Evolutionary conservation across 345 rosid species (phyloP), one percentile per base, ranked within the genome.

Genomic region (Mangifera indica): DNA sequence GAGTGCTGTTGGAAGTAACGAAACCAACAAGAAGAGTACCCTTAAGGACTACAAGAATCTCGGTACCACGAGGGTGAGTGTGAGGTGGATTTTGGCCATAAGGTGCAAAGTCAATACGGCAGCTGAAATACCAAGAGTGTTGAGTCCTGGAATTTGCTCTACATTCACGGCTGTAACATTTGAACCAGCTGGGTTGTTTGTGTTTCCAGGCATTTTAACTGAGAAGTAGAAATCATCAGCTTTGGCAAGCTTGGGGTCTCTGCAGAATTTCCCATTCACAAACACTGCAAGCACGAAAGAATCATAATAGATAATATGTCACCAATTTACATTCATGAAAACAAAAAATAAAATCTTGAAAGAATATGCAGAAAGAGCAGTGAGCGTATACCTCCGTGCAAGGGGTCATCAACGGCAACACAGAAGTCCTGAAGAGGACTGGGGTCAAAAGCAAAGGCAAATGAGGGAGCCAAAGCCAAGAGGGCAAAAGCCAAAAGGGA

Each of bases 101-200:
- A 3, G 76, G 79, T 21, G 70, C 82, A 55, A 22, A 75, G 75
- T 79, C 82, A 5, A 79, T 37, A 26, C 82, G 74, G 15, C 79
- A n/a, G 72, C 9, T 2, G 79, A 66, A 21, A 34, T 34, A 5
- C 40, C 40, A 34, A 34, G 40, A 34, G 6, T 34, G 40, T 34
- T 34, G 40, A 34, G 82, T n/a, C 82, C 79, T 10, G 73, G 59
- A 4, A 79, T 29, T 32, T 60, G 54, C 0, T 68, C 70, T 5
- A 75, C 70, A 20, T 34, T 54, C 0, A 71, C 64, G 0, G 53
- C 26, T 6, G 79, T 75, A 42, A 75, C 79, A 0, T 34, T 55
- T 12, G 78, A 75, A 3, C 82, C 76, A 3, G 53, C 21, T 29
- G 25, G 40, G 40, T 34, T 34, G 7, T 34, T 34, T 34, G 40